These are phyloP conservation scores for Tetracentron sinense DNA, from an alignment of 164 flowering plant species.

Conservation along the genomic window DNA sequence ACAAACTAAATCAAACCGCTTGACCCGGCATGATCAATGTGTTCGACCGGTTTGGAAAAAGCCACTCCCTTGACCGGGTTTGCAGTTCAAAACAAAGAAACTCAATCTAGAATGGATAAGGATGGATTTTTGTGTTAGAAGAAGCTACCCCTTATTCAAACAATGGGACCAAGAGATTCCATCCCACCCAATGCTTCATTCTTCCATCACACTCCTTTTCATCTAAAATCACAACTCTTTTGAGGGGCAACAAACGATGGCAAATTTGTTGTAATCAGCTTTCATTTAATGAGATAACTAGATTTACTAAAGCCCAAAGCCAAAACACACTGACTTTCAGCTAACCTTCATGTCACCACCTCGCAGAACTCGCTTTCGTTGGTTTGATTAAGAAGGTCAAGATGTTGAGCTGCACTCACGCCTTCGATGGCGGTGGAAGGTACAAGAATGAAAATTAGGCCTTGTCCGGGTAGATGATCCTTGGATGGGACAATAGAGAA, in stretches of 20 bases:
- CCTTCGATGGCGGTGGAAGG: slow-evolving; percentile 41
- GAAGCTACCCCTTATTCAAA: too few relatives aligned
- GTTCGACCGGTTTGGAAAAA: too few relatives aligned
- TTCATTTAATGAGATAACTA: slow-evolving; percentile 30
- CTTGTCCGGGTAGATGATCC: slow-evolving; percentile 46
- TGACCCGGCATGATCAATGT: too few relatives aligned
- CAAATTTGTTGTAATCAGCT: slow-evolving; percentile 36
- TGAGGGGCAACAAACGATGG: slow-evolving; percentile 56
- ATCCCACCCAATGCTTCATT: too few relatives aligned
- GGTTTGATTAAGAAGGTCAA: slow-evolving; percentile 44
- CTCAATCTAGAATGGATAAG: too few relatives aligned
- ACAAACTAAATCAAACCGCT: too few relatives aligned
- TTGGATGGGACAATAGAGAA: slow-evolving; percentile 59
- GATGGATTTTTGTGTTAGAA: too few relatives aligned
- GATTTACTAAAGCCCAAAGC: slow-evolving; percentile 67
- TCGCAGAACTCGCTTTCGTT: slow-evolving; percentile 39
- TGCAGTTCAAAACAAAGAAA: too few relatives aligned
- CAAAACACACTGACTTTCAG: slow-evolving; percentile 47
- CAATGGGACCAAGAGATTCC: too few relatives aligned
- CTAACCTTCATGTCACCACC: slow-evolving; percentile 42
- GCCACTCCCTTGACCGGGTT: too few relatives aligned
- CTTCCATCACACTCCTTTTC: too few relatives aligned
- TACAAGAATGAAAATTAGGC: slow-evolving; percentile 46
- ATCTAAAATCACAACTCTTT: slow-evolving; percentile 15
- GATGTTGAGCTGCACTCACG: slow-evolving; percentile 34